phyloP scores from a whole-genome alignment of 2,329 filamentous ascomycete species.

The Cryphonectria parasitica region DNA sequence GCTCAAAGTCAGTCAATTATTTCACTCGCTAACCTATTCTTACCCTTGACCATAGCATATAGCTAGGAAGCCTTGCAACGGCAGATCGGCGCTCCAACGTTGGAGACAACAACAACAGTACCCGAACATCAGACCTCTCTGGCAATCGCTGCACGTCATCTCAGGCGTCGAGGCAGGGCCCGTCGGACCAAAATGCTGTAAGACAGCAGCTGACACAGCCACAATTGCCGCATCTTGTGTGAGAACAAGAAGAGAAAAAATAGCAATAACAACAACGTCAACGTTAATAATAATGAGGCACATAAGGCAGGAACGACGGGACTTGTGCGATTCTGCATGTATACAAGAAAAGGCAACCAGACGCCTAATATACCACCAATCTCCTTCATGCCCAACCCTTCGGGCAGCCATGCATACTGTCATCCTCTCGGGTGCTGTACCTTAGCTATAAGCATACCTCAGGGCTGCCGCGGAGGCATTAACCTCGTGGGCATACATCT shows the following conservation, averaged over 20 bases:
- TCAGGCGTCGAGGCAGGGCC: background rate
- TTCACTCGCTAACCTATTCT: background rate
- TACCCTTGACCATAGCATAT: background rate
- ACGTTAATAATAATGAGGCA: background rate
- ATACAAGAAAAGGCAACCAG: slow-evolving; percentile 15
- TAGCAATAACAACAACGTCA: background rate
- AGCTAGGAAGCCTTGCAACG: slow-evolving; percentile 6
- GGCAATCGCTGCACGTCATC: slow-evolving; percentile 6
- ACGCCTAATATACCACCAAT: slow-evolving; percentile 4
- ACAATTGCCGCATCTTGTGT: background rate
- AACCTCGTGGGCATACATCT: background rate
- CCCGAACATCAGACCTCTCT: background rate
- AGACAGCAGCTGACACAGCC: slow-evolving; percentile 2
- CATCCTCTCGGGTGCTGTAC: background rate
- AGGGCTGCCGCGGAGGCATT: background rate
- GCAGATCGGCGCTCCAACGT: slow-evolving; percentile 4
- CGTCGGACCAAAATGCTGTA: background rate
- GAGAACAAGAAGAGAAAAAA: background rate
- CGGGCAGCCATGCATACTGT: slow-evolving; percentile 22
- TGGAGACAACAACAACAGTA: background rate
- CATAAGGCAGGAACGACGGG: background rate
- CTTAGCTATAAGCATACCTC: background rate
- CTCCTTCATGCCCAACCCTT: slow-evolving; percentile 12
- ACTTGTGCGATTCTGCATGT: background rate
- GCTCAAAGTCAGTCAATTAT: background rate